These are phyloP conservation scores for Neurospora intermedia DNA, from an alignment of 495 filamentous ascomycete genomes.

Conservation along the genomic window DNA sequence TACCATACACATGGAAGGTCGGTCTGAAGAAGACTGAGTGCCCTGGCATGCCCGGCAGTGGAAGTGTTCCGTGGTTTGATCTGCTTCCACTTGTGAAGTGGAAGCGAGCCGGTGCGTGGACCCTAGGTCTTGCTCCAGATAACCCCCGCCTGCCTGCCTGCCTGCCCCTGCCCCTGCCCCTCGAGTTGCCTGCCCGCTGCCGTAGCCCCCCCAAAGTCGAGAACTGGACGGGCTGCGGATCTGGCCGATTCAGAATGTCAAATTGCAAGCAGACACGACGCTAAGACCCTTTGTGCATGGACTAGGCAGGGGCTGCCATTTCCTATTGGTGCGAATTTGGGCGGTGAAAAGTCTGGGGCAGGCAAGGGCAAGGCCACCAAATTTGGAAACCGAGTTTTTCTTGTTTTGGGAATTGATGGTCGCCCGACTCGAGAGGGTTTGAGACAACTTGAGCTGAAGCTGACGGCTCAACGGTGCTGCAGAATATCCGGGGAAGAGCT, in stretches of 20 bases:
- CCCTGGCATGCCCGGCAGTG: too few relatives aligned
- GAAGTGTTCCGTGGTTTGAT: neutral
- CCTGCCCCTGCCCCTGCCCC: neutral
- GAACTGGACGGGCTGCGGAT: neutral
- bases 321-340: neutral
- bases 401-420: neutral
- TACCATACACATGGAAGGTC: too few relatives aligned
- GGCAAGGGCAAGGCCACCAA: neutral
- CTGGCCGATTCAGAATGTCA: neutral
- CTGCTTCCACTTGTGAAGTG: neutral
- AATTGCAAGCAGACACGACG: neutral
- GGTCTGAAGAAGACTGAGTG: too few relatives aligned
- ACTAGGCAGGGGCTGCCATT: neutral
- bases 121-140: neutral
- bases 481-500: neutral
- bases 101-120: neutral
- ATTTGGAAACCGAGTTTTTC: neutral
- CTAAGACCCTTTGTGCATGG: neutral
- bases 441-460: neutral
- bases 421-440: neutral
- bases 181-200: neutral
- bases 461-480: neutral
- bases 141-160: neutral
- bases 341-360: neutral
- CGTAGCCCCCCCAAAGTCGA: neutral